Evolutionary conservation across 1,284 basidiomycete species (phyloP).

Genomic region (Rhodotorula glutinis): DNA sequence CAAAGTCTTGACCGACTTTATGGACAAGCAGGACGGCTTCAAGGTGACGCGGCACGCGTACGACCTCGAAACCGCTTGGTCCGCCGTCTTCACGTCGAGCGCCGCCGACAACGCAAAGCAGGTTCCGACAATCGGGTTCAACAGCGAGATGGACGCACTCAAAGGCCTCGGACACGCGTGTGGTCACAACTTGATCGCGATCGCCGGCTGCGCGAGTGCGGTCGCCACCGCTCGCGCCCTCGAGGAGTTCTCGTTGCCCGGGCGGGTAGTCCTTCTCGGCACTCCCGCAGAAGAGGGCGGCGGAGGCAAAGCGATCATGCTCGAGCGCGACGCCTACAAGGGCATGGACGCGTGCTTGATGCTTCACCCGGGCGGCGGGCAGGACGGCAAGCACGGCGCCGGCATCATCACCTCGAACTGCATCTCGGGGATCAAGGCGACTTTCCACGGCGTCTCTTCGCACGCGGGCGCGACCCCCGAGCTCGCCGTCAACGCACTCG

Average conservation of each 20-base stretch:
- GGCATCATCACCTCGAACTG: conserved; percentile 42
- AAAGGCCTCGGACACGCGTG: conserved; percentile 70
- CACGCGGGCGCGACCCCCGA: conserved; percentile 72
- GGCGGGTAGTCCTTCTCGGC: conserved; percentile 72
- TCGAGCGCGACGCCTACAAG: conserved; percentile 68
- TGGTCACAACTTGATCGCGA: conserved; percentile 81
- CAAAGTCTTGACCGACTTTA: conserved; percentile 41
- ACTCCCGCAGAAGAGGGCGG: conserved; percentile 84
- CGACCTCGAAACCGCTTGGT: conserved; percentile 63
- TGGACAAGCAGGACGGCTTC: conserved; percentile 43
- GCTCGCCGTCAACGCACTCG: conserved; percentile 79
- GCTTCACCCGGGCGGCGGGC: conserved; percentile 47
- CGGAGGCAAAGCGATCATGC: conserved; percentile 69
- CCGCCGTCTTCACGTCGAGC: conserved; percentile 60
- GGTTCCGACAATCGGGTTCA: conserved; percentile 49
- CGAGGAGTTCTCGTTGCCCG: conserved; percentile 57
- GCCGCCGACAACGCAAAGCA: not conserved
- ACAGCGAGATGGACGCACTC: conserved; percentile 66
- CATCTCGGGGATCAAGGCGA: conserved; percentile 39
- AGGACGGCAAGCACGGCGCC: conserved; percentile 30
- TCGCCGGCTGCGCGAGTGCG: conserved; percentile 72
- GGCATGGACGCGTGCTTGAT: conserved; percentile 75
- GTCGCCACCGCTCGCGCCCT: conserved; percentile 67
- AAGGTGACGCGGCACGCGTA: conserved; percentile 45
- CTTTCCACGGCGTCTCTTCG: conserved; percentile 55